A percentile compares a stretch with the other conserved stretches of the same genome.
Conservation (phyloP, 1,139 yeast species). For the Blastobotrys proliferans region DNA sequence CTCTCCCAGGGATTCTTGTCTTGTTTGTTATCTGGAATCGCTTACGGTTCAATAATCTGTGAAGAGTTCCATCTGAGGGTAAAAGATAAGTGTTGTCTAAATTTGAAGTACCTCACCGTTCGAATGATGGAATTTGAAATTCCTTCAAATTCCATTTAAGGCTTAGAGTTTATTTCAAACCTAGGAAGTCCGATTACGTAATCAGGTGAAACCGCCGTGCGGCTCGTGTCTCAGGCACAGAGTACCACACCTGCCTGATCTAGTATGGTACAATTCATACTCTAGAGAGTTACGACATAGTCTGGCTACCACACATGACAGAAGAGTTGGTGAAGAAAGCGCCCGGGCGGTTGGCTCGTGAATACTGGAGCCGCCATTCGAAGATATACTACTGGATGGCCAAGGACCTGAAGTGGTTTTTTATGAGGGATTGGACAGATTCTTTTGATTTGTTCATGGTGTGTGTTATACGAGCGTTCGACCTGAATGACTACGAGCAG, state of each 20-base stretch:
- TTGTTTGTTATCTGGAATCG: too few species aligned
- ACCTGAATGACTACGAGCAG: neutral
- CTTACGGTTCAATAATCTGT: too few species aligned
- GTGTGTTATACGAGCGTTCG: neutral
- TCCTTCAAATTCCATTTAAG: too few species aligned
- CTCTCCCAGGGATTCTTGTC: too few species aligned
- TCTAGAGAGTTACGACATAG: neutral
- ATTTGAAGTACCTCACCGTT: too few species aligned
- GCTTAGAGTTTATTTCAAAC: too few species aligned
- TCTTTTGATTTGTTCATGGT: neutral
- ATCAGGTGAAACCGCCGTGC: neutral
- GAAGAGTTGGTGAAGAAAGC: neutral
- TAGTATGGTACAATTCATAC: neutral
- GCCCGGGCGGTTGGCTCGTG: neutral
- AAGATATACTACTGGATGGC: constrained; percentile 1
- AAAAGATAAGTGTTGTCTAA: too few species aligned
- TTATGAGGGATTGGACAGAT: neutral
- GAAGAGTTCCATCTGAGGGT: too few species aligned
- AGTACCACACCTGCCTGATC: neutral
- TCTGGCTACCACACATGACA: neutral
- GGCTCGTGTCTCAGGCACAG: neutral
- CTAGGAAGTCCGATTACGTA: too few species aligned
- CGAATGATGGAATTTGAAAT: too few species aligned
- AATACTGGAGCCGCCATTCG: neutral
- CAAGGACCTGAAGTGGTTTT: constrained; percentile 4